phyloP scores from a whole-genome alignment of 1,284 basidiomycete genomes.

The Cryptococcus deneoformans region DNA sequence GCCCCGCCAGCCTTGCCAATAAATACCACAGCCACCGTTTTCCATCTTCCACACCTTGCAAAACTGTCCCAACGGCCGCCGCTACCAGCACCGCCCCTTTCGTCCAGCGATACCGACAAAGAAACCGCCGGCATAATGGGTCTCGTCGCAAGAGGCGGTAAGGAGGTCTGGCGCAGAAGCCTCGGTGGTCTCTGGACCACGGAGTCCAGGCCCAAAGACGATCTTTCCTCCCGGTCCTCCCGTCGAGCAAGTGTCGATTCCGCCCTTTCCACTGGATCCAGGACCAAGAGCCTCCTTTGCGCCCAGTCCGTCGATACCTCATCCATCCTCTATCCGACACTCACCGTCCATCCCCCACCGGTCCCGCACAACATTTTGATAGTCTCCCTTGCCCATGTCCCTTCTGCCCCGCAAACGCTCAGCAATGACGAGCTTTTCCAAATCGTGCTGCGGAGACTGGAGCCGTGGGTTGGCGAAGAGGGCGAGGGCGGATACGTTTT shows the following conservation, averaged over 20 bases:
- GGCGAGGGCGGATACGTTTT: conserved; percentile 36
- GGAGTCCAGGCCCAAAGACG: too few relatives aligned
- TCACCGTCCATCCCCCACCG: conserved; percentile 18
- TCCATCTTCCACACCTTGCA: not conserved
- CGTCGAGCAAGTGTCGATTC: too few relatives aligned
- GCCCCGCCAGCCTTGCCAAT: not conserved
- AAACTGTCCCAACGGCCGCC: not conserved
- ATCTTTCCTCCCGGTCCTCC: too few relatives aligned
- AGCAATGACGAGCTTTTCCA: conserved; percentile 31
- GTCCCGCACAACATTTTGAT: conserved; percentile 25
- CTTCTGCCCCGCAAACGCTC: conserved; percentile 13
- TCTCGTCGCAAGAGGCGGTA: conserved; percentile 8
- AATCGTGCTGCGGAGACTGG: conserved; percentile 23
- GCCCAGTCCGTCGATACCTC: conserved; percentile 16
- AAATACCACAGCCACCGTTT: not conserved
- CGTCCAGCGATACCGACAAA: not conserved
- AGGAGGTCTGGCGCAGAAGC: conserved; percentile 8
- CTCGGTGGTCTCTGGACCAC: not conserved
- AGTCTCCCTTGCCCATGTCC: conserved; percentile 24
- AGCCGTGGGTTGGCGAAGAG: conserved; percentile 40
- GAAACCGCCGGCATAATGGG: not conserved
- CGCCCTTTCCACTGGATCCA: not conserved
- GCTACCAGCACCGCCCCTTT: not conserved
- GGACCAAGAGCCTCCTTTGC: not conserved
- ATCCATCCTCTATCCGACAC: conserved; percentile 20